Base-by-base conservation (phyloP, 495 filamentous ascomycete species). In the Lepraria neglecta region DNA sequence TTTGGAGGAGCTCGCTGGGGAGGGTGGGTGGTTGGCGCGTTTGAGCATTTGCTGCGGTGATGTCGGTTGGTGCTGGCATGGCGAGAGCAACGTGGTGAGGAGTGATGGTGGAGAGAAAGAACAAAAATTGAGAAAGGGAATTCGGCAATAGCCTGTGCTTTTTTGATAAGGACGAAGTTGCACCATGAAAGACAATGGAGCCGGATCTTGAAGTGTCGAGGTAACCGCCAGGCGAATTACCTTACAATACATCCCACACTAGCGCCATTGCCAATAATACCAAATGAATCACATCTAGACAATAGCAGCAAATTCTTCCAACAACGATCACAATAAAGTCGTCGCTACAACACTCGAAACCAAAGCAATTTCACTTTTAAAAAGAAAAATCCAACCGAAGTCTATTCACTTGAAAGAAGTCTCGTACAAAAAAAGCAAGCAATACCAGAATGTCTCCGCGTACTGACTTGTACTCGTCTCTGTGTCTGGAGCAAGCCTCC, bases 401-500 rank as follows among this genome's bases (percentile, higher is more conserved):
- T 38, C 27, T n/a, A 6, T 33, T 3, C 6, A 19, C 48, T 19
- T 4, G 6, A 31, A 19, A 17, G 12, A 52, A 31, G 1, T n/a
- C 12, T 7, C 35, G 6, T 38, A 38, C 35, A 7, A 38, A 38
- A 19, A n/a, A n/a, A 31, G 17, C 5, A 10, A 33, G 0, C 35
- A 38, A 38, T 38, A 38, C 7, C 15, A 12, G 15, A 59, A 59
- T 59, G 58, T 59, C 58, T 38, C 45, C 63, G 47, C 58, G 60
- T 40, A 59, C 64, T 56, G 69, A 73, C 45, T 65, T 70, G 46
- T 79, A 76, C 62, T 71, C 80, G 40, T 71, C 70, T 60, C 71
- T 80, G 40, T 80, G 78, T 71, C 76, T 80, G 50, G 73, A 78
- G 70, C 77, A 81, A 70, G 78, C 78, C 44, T 64, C 77, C 46